These are phyloP conservation scores for Phlebiopsis gigantea DNA, from an alignment of 768 basidiomycete genomes.

Conservation along the genomic window DNA sequence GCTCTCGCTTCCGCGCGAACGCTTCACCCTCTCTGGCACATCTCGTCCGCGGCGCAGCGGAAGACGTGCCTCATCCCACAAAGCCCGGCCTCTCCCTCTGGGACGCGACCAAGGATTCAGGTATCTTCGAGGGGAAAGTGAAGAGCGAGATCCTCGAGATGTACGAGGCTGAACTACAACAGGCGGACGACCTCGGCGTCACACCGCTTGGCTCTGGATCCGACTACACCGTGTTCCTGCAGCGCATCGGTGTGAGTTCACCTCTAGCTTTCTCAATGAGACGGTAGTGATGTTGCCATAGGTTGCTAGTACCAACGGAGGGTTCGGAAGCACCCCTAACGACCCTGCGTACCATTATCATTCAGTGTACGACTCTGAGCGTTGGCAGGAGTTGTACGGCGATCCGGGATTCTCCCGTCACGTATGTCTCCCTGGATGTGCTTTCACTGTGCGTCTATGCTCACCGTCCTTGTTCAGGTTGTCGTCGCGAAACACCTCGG, in stretches of 20 bases:
- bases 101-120: constrained; percentile 66
- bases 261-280: constrained; percentile 17
- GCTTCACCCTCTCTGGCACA: constrained; percentile 83
- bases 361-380: constrained; percentile 51
- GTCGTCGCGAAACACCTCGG: constrained; percentile 57
- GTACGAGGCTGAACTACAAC: constrained; percentile 31
- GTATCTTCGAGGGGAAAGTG: constrained; percentile 40
- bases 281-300: constrained; percentile 6
- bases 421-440: constrained; percentile 27
- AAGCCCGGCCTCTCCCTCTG: constrained; percentile 62
- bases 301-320: constrained; percentile 31
- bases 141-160: constrained; percentile 39
- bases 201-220: constrained; percentile 76
- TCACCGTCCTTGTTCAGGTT: constrained; percentile 27
- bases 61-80: constrained; percentile 71
- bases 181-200: constrained; percentile 36
- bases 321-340: constrained; percentile 31
- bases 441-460: no score
- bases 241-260: constrained; percentile 51
- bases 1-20: constrained; percentile 48
- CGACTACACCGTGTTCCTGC: constrained; percentile 90
- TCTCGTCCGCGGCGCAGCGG: constrained; percentile 61
- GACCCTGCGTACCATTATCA: constrained; percentile 59
- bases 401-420: constrained; percentile 61
- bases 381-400: constrained; percentile 58